Evolutionary conservation across 805 yeast genomes (phyloP).

Genomic region (Scheffersomyces amazonensis): DNA sequence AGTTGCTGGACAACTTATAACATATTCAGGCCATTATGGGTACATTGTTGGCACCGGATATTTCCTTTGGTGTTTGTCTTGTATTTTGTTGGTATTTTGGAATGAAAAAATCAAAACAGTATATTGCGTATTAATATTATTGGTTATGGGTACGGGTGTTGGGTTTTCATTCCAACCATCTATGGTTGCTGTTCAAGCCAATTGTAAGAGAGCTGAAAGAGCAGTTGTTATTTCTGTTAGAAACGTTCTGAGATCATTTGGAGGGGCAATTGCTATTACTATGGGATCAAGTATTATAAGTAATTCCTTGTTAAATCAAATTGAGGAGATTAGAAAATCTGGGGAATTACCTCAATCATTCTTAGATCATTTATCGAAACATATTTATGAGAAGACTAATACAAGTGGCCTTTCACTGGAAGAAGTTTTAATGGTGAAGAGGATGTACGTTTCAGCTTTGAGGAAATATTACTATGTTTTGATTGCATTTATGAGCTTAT

Average conservation of each 20-base stretch:
- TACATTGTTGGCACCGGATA: slow-evolving; percentile 22
- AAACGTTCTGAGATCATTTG: slow-evolving; percentile 54
- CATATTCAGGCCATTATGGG: slow-evolving; percentile 26
- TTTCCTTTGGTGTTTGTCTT: slow-evolving; percentile 39
- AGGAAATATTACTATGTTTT: slow-evolving; percentile 31
- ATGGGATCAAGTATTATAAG: slow-evolving; percentile 38
- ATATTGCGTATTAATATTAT: slow-evolving; percentile 28
- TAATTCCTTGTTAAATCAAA: slow-evolving; percentile 25
- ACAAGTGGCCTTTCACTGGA: slow-evolving; percentile 8
- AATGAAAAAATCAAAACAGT: slow-evolving; percentile 17
- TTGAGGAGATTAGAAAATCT: slow-evolving; percentile 5
- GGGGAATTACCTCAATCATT: slow-evolving; percentile 8
- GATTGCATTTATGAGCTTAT: slow-evolving; percentile 30
- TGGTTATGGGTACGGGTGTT: slow-evolving; percentile 30
- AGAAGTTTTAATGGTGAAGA: slow-evolving; percentile 20
- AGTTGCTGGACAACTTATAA: slow-evolving; percentile 27
- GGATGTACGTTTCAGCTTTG: slow-evolving; percentile 29
- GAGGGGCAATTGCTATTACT: slow-evolving; percentile 60
- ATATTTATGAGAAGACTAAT: slow-evolving; percentile 23
- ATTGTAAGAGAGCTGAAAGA: slow-evolving; percentile 47
- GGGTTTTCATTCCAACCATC: slow-evolving; percentile 38
- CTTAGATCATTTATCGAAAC: slow-evolving; percentile 18
- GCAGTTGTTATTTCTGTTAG: slow-evolving; percentile 60
- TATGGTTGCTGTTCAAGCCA: slow-evolving; percentile 42
- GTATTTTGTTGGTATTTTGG: slow-evolving; percentile 33